Conservation (phyloP, 345 rosid genomes). For the Viola odorata region DNA sequence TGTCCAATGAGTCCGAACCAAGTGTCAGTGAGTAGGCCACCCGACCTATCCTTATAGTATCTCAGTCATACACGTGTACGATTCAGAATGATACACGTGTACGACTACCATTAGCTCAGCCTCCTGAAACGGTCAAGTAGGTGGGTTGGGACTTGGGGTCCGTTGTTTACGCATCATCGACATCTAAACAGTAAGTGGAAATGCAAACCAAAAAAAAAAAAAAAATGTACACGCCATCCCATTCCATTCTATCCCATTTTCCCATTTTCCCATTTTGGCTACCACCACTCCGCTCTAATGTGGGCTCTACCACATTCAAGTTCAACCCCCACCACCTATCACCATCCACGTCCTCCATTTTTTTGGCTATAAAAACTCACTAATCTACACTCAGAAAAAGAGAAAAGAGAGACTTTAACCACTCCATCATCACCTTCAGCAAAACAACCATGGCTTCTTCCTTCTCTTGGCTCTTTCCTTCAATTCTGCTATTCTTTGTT, state of each 20-base stretch:
- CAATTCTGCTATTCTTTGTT: constrained; percentile 20
- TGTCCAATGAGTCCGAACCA: background rate
- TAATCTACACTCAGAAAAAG: background rate
- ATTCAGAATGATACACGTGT: background rate
- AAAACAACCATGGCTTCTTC: constrained; percentile 13
- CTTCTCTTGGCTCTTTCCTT: constrained; percentile 16
- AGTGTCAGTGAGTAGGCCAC: background rate
- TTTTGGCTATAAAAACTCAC: background rate
- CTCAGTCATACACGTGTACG: background rate
- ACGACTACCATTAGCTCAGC: background rate
- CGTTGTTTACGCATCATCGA: background rate
- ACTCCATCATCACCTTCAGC: constrained; percentile 11
- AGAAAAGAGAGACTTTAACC: background rate
- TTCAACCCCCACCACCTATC: background rate
- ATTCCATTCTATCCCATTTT: background rate
- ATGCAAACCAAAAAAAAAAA: background rate
- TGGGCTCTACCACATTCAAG: background rate
- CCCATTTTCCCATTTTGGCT: background rate
- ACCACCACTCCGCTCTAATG: background rate
- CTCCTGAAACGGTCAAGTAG: background rate
- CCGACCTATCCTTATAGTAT: no score
- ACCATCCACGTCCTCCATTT: background rate
- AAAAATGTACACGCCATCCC: background rate
- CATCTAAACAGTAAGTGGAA: background rate
- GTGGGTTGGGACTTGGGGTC: background rate